Percentiles rank a stretch among this genome's conserved stretches.
These are phyloP conservation scores for Nakazawaea laoshanensis DNA, from an alignment of 805 yeast species.

Conservation along the genomic window DNA sequence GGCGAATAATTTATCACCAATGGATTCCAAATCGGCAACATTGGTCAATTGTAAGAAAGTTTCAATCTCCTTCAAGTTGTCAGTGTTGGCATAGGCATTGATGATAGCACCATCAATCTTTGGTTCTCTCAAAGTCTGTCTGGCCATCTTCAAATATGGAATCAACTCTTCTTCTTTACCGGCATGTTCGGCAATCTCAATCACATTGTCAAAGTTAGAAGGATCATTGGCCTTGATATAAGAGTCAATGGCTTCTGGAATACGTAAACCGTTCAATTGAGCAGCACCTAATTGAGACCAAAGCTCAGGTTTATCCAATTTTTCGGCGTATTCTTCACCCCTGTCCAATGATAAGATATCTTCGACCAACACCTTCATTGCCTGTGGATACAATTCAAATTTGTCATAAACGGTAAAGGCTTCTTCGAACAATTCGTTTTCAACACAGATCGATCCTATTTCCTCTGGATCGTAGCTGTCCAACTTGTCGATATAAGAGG, in stretches of 20 bases:
- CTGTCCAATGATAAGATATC: slow-evolving; percentile 91
- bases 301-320: slow-evolving; percentile 72
- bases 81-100: slow-evolving; percentile 76
- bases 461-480: slow-evolving; percentile 90
- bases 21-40: slow-evolving; percentile 84
- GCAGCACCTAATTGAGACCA: slow-evolving; percentile 97
- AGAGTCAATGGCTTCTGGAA: slow-evolving; percentile 86
- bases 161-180: slow-evolving; percentile 93
- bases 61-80: slow-evolving; percentile 71
- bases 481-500: slow-evolving; percentile 76
- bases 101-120: slow-evolving; percentile 87
- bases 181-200: slow-evolving; percentile 91
- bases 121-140: slow-evolving; percentile 86
- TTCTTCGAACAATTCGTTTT: slow-evolving; percentile 83
- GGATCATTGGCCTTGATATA: slow-evolving; percentile 91
- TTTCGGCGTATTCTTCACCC: slow-evolving; percentile 89
- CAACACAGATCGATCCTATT: slow-evolving; percentile 87
- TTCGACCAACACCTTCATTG: slow-evolving; percentile 86
- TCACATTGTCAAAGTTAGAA: slow-evolving; percentile 80
- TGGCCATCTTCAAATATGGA: slow-evolving; percentile 83
- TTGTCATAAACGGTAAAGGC: slow-evolving; percentile 90
- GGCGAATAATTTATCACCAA: slow-evolving; percentile 86
- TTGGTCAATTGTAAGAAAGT: slow-evolving; percentile 77
- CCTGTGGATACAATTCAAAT: slow-evolving; percentile 67
- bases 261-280: slow-evolving; percentile 86